Evolutionary conservation across 176 grass and related monocot species (phyloP).

Genomic region (barley (Hordeum vulgare)): DNA sequence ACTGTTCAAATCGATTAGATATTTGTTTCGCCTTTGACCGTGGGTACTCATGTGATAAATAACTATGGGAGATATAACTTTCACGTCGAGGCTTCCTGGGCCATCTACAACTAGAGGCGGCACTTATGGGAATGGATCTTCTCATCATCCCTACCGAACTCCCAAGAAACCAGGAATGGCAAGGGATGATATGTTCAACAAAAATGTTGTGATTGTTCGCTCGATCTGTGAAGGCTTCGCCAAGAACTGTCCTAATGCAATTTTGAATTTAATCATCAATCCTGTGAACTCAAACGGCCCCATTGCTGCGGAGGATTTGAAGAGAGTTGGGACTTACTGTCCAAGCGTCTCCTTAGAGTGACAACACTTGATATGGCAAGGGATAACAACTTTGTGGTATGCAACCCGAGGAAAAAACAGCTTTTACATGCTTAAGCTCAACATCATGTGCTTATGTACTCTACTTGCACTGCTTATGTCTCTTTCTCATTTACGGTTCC

Average conservation of each 20-base stretch:
- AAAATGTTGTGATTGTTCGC: slow-evolving; percentile 85
- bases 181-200: slow-evolving; percentile 96
- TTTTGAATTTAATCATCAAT: slow-evolving; percentile 92
- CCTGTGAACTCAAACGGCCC: slow-evolving; percentile 91
- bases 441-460: neutral
- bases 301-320: slow-evolving; percentile 93
- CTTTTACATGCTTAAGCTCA: neutral
- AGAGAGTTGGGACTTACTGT: slow-evolving; percentile 72
- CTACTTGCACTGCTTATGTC: neutral
- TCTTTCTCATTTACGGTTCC: slow-evolving; percentile 3
- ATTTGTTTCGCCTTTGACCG: neutral
- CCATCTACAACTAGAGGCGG: slow-evolving; percentile 62
- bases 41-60: neutral
- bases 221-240: slow-evolving; percentile 69
- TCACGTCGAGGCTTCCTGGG: slow-evolving; percentile 91
- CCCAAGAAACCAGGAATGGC: slow-evolving; percentile 97
- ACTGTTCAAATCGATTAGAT: neutral
- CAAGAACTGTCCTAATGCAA: slow-evolving; percentile 67
- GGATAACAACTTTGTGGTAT: slow-evolving; percentile 97
- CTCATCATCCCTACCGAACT: slow-evolving; percentile 87
- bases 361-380: slow-evolving; percentile 92
- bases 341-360: slow-evolving; percentile 85
- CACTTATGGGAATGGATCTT: slow-evolving; percentile 89
- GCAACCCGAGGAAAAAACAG: slow-evolving; percentile 14
- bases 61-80: neutral